These are phyloP conservation scores for Pythium guiyangense DNA, from an alignment of 352 stramenopile species.

Conservation along the genomic window DNA sequence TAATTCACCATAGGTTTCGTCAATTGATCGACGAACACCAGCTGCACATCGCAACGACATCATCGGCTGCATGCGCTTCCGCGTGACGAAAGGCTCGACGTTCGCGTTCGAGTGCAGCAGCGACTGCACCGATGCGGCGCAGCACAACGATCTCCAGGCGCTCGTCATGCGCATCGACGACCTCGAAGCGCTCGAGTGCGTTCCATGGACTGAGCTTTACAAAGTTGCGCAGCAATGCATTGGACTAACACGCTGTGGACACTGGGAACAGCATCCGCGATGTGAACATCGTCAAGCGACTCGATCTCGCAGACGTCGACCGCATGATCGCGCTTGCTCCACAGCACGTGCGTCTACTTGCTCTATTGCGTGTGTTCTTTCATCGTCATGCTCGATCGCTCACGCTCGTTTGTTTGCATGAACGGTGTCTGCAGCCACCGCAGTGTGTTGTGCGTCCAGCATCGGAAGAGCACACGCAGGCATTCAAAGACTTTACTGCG, in stretches of 20 bases:
- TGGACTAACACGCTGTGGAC: not conserved
- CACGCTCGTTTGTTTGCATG: not conserved
- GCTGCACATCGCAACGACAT: no score
- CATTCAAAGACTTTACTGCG: conserved; percentile 41
- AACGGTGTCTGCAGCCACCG: conserved; percentile 30
- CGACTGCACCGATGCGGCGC: conserved; percentile 1
- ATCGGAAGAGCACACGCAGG: conserved; percentile 13
- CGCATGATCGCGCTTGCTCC: conserved; percentile 47
- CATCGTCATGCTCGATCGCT: not conserved
- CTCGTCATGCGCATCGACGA: conserved; percentile 28
- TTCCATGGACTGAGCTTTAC: conserved; percentile 1
- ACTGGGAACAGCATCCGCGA: conserved; percentile 26
- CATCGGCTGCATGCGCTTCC: conserved; percentile 28
- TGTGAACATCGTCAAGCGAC: conserved; percentile 52
- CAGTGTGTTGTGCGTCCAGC: conserved; percentile 38
- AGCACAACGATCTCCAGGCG: conserved; percentile 7
- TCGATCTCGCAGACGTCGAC: conserved; percentile 51
- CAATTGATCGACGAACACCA: not conserved
- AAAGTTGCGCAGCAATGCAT: not conserved
- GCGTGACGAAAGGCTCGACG: conserved; percentile 61
- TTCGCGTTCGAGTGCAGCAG: conserved; percentile 64
- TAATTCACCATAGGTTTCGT: conserved; percentile 1
- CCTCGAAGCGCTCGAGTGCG: conserved; percentile 42
- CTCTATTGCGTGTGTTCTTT: not conserved
- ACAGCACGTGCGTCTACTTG: conserved; percentile 28